Conservation (phyloP, 805 yeast species). For the Priceomyces melissophilus region DNA sequence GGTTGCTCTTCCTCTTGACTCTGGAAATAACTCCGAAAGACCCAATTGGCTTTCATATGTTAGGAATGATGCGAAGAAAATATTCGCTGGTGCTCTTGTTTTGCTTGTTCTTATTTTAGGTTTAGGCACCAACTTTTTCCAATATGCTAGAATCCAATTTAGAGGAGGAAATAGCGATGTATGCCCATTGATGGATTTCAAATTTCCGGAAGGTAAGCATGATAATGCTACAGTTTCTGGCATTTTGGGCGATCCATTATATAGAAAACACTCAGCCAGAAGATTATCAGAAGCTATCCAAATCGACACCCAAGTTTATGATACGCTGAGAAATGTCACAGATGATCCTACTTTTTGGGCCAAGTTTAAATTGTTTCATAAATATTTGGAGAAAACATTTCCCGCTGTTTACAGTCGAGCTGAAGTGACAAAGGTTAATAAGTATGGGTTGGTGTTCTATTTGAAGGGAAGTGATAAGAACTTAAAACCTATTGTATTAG, state of each 20-base stretch:
- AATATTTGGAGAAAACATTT: conserved; percentile 50
- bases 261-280: conserved; percentile 32
- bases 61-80: conserved; percentile 5
- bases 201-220: conserved; percentile 3
- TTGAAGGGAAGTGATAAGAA: conserved; percentile 54
- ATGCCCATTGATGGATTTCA: conserved; percentile 11
- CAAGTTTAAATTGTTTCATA: conserved; percentile 42
- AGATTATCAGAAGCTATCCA: conserved; percentile 57
- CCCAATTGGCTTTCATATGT: background rate
- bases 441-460: conserved; percentile 60
- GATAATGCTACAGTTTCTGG: conserved; percentile 30
- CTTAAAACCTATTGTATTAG: conserved; percentile 66
- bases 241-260: conserved; percentile 23
- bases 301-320: conserved; percentile 63
- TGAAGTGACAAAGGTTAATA: conserved; percentile 53
- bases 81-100: conserved; percentile 9
- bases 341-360: conserved; percentile 50
- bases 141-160: conserved; percentile 14
- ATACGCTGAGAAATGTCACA: conserved; percentile 46
- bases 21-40: background rate
- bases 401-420: conserved; percentile 50
- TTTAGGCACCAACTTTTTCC: conserved; percentile 15
- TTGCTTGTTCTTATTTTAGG: conserved; percentile 12
- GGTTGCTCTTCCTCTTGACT: conserved; percentile 3
- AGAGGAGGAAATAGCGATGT: conserved; percentile 4